Evolutionary conservation across 306 rosid genomes (phyloP), one percentile per base, ranked within the genome.

Genomic region (Ziziphus jujuba): DNA sequence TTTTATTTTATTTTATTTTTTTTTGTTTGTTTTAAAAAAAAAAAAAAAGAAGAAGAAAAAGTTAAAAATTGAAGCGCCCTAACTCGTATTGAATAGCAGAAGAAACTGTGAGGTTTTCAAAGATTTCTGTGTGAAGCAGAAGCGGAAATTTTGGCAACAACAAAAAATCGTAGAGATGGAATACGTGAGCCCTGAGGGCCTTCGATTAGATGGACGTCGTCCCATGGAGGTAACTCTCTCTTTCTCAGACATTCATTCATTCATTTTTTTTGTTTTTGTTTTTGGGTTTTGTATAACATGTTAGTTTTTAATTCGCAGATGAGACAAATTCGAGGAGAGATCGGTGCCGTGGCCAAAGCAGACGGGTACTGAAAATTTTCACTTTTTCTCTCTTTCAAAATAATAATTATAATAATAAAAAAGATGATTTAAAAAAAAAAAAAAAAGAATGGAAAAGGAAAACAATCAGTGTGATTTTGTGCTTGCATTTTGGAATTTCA

Each of bases 281-380:
- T 35, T 62, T n/a, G 72, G 12, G 13, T 45, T 17, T 24, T 56
- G 9, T 58, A 5, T 22, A 50, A 6, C 2, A n/a, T 50, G 20
- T 52, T 56, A 7, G 19, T 49, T 59, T 24, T 56, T 25, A 31
- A 34, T 63, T 72, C 14, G 58, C 59, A 91, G 98, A 84, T 89
- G 98, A 88, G 98, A 54, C 95, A 92, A 80, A 87, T 92, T 67
- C 88, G 91, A 74, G 95, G 92, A 16, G 92, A 92, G 80, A 85
- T 89, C 62, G 96, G 96, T 58, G 71, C 85, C 38, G 92, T 92
- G n/a, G 84, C 89, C 56, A 89, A 85, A 84, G 98, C 96, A 0
- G 96, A 89, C 51, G 92, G 98, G 98, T 81, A 65, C 14, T 48
- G 16, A 19, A n/a, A 55, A 33, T 68, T 61, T 21, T 59, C 56